Base-by-base conservation (phyloP, 2,329 filamentous ascomycete species). In the Botrytis hyacinthi region DNA sequence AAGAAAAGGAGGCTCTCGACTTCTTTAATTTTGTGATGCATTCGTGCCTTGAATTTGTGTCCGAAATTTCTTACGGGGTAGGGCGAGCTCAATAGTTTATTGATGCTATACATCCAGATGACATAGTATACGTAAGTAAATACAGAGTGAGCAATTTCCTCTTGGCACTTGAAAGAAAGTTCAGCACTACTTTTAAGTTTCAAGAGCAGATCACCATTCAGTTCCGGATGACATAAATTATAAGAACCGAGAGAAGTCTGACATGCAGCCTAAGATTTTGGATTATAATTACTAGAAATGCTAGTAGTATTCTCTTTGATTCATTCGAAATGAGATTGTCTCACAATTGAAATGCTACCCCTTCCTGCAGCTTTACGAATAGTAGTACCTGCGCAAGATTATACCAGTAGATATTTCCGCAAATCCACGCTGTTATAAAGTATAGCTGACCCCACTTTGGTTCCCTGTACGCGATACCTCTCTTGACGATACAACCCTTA, bases 291-390 rank as follows among this genome's bases (percentile, higher is more conserved):
- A n/a, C 48, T 51, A n/a, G 12, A 51, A 51, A n/a, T 51, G 4
- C 48, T 26, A 16, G 10, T 51, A 3, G 4, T 14, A 62, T n/a
- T 9, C 6, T 16, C 22, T 40, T 62, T 14, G 35, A 14, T 9
- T 18, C 6, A 18, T n/a, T 8, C 0, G 22, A 62, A 16, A 40
- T 18, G 35, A 62, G 22, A 40, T 16, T 26, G 3, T 37, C 22
- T 16, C 22, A 0, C 0, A n/a, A 62, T 14, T 26, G 1, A 9
- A 8, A 18, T 4, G 2, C 35, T n/a, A 37, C 9, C 2, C 35
- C 35, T 18, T 37, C 59, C 10, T 16, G 6, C 35, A 61, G n/a
- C 57, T 5, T 62, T 40, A 3, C 2, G 12, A 14, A 61, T 3
- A 2, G 35, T 37, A 10, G 22, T 9, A 40, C 22, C 22, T 8